Evolutionary conservation across 2,329 filamentous ascomycete species (phyloP), one percentile per base, ranked within the genome.

Genomic region (Leptographium procerum): DNA sequence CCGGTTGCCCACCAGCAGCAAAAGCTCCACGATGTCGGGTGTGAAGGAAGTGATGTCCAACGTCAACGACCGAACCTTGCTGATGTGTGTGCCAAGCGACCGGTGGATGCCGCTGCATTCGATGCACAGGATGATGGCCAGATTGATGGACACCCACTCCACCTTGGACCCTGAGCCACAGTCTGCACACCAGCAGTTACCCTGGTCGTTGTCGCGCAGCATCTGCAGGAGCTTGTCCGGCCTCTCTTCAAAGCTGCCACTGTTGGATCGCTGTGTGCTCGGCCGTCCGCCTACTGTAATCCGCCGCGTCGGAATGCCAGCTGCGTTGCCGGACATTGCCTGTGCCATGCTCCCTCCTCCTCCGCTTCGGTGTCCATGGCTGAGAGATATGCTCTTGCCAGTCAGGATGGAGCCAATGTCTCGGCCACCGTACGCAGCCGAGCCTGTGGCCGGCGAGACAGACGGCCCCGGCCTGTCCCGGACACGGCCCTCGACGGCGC

Each of bases 141-240:
- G 79, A 67, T 99, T 99, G 73, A 99, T 96, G 0, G 94, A 97
- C 31, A 97, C 94, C 94, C 94, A 99, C 71, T 99, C 94, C 26
- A 96, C 91, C 74, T 96, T 97, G 67, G 85, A 83, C 36, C 88
- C 87, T 9, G 91, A 95, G 13, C 89, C 89, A 68, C 94, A 99
- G 70, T 99, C 94, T 19, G 94, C 94, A 69, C 94, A 99, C 81
- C 87, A 88, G 64, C 84, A 87, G 71, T 99, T 99, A 47, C 90
- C 91, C 66, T 95, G 88, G 67, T 99, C 94, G 55, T 87, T 88
- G 59, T 95, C 89, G 55, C 92, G 87, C 48, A 99, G 83, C 68
- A 87, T 85, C 69, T 95, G 89, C 6, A 99, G 79, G 10, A 99
- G 77, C 69, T 87, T 91, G 61, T 92, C 89, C 0, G 91, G 88